Percentiles rank a stretch among this genome's conserved stretches.
Evolutionary conservation across 2,329 filamentous ascomycete species (phyloP).

Genomic region (Laburnicola sp.): DNA sequence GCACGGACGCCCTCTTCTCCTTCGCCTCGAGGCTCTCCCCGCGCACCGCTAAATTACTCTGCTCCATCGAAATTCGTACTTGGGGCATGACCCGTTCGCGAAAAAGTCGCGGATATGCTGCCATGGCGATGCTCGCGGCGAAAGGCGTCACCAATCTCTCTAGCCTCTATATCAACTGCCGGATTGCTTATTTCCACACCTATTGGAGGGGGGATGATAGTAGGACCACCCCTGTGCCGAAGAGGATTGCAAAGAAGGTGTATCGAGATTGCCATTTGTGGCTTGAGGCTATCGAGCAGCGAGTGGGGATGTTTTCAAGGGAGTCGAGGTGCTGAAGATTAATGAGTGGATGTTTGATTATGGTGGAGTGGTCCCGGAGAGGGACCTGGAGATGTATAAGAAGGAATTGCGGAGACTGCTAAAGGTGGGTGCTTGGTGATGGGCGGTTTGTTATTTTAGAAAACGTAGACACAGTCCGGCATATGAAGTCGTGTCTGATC

Average conservation of each 20-base stretch:
- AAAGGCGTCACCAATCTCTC: slow-evolving; percentile 20
- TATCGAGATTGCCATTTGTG: slow-evolving; percentile 24
- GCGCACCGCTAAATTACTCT: slow-evolving; percentile 18
- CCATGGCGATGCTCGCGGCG: slow-evolving; percentile 23
- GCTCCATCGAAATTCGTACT: slow-evolving; percentile 16
- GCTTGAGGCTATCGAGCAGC: slow-evolving; percentile 18
- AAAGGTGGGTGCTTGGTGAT: slow-evolving; percentile 1
- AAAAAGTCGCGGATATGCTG: slow-evolving; percentile 15
- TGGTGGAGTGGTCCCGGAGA: neutral
- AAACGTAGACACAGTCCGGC: no score
- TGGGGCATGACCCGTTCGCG: slow-evolving; percentile 17
- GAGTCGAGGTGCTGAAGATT: slow-evolving; percentile 10
- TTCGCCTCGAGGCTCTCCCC: slow-evolving; percentile 17
- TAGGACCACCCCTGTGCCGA: slow-evolving; percentile 3
- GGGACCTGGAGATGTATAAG: slow-evolving; percentile 2
- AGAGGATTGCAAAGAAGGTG: slow-evolving; percentile 19
- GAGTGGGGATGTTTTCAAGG: slow-evolving; percentile 11
- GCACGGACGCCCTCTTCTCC: slow-evolving; percentile 14
- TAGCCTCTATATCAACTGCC: slow-evolving; percentile 14
- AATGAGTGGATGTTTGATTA: neutral
- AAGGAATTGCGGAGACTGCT: slow-evolving; percentile 6
- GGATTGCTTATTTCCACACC: neutral
- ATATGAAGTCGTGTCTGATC: no score
- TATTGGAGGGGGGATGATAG: neutral
- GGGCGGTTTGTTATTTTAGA: no score